Conservation (phyloP, 345 rosid genomes). For the Syzygium aqueum region DNA sequence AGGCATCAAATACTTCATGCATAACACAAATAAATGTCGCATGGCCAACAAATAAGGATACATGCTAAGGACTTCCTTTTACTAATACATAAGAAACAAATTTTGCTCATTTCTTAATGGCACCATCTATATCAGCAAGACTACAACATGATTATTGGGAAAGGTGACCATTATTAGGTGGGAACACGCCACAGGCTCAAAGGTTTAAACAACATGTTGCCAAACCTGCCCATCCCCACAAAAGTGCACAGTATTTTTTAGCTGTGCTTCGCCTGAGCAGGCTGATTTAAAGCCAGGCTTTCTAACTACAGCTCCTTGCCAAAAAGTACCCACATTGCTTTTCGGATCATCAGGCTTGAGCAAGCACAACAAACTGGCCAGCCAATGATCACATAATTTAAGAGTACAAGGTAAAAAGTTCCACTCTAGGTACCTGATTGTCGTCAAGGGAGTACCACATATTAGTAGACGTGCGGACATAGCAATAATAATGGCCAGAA, state of each 20-base stretch:
- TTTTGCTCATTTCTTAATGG: neutral
- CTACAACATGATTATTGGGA: neutral
- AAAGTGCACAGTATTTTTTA: neutral
- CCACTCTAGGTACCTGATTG: conserved; percentile 43
- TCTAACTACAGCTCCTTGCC: neutral
- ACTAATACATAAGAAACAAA: neutral
- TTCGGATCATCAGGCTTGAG: neutral
- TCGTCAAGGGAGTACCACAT: conserved; percentile 95
- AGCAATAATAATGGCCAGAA: conserved; percentile 91
- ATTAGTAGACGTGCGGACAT: conserved; percentile 87
- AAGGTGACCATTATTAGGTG: neutral
- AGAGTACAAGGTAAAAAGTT: neutral
- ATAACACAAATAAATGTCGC: neutral
- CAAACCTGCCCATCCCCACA: neutral
- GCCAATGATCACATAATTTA: neutral
- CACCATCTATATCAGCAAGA: neutral
- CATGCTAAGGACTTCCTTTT: neutral
- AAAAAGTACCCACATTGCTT: neutral
- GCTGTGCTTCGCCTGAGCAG: neutral
- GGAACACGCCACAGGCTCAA: neutral
- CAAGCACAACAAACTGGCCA: neutral
- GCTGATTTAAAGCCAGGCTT: neutral
- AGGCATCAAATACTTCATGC: neutral
- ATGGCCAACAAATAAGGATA: neutral
- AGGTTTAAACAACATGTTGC: neutral